These are phyloP conservation scores for Alternaria ventricosa DNA, from an alignment of 2,329 filamentous ascomycete species.

Conservation along the genomic window DNA sequence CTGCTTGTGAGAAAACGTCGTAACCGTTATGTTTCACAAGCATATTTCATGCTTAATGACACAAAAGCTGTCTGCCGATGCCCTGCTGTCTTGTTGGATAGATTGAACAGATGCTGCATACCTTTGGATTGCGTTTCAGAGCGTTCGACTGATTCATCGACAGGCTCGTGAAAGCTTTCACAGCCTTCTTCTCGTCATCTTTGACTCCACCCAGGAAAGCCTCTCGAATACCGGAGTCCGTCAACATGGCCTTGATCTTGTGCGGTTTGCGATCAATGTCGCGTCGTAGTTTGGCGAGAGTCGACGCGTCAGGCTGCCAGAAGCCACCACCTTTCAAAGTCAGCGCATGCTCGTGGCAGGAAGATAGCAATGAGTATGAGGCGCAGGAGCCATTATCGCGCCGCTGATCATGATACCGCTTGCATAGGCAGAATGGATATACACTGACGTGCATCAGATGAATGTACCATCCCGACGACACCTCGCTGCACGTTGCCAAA, in stretches of 20 bases:
- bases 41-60: neutral
- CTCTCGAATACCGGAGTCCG: constrained; percentile 64
- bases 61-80: neutral
- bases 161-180: constrained; percentile 70
- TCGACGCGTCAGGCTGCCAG: constrained; percentile 75
- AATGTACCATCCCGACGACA: neutral
- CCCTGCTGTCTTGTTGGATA: neutral
- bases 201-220: constrained; percentile 67
- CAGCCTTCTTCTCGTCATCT: constrained; percentile 63
- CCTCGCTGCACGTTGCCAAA: constrained; percentile 4
- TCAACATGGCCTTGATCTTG: constrained; percentile 72
- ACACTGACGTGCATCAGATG: neutral
- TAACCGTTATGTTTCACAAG: neutral
- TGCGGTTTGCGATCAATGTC: constrained; percentile 77
- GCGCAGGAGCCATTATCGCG: neutral
- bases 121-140: constrained; percentile 86
- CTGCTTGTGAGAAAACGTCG: neutral
- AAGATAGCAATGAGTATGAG: neutral
- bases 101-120: constrained; percentile 51
- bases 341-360: constrained; percentile 15
- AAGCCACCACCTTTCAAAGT: constrained; percentile 71
- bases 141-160: constrained; percentile 71
- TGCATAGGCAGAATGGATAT: neutral
- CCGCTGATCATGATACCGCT: neutral
- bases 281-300: constrained; percentile 71